Conservation (phyloP, 805 yeast genomes). For the Saturnispora silvae region DNA sequence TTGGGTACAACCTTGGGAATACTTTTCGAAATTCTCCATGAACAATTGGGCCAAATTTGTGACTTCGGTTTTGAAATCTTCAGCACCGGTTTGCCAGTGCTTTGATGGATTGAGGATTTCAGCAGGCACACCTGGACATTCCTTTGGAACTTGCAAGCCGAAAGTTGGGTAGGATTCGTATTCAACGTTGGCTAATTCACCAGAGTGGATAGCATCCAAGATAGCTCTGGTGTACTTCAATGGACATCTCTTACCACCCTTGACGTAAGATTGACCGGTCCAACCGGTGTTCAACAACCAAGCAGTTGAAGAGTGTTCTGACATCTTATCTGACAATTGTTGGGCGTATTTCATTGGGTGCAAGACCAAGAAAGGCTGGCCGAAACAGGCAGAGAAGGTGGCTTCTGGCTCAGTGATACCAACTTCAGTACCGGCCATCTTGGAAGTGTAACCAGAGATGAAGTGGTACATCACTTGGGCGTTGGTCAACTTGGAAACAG, state of each 20-base stretch:
- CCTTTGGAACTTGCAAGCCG: slow-evolving; percentile 77
- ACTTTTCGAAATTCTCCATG: slow-evolving; percentile 77
- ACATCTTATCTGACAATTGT: slow-evolving; percentile 89
- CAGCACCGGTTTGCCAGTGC: slow-evolving; percentile 59
- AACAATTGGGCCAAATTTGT: slow-evolving; percentile 64
- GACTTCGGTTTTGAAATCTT: slow-evolving; percentile 45
- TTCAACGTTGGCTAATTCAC: slow-evolving; percentile 68
- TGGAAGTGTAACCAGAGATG: slow-evolving; percentile 96
- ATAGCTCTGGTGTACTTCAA: slow-evolving; percentile 96
- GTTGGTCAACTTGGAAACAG: slow-evolving; percentile 85
- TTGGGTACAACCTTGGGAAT: slow-evolving; percentile 67
- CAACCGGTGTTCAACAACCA: slow-evolving; percentile 98
- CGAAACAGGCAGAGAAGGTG: slow-evolving; percentile 96
- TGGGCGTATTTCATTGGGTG: slow-evolving; percentile 98
- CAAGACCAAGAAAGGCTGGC: slow-evolving; percentile 95
- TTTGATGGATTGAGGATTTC: slow-evolving; percentile 80
- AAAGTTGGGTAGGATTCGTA: slow-evolving; percentile 81
- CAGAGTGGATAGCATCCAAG: slow-evolving; percentile 88
- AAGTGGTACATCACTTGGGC: slow-evolving; percentile 99
- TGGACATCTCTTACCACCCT: slow-evolving; percentile 96
- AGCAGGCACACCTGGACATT: slow-evolving; percentile 71
- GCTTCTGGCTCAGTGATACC: slow-evolving; percentile 98
- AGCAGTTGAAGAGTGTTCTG: slow-evolving; percentile 79
- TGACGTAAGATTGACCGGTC: slow-evolving; percentile 88
- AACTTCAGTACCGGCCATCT: slow-evolving; percentile 99